Evolutionary conservation across 306 rosid species (phyloP), one percentile per base, ranked within the genome.

Genomic region (Vigna hirtella): DNA sequence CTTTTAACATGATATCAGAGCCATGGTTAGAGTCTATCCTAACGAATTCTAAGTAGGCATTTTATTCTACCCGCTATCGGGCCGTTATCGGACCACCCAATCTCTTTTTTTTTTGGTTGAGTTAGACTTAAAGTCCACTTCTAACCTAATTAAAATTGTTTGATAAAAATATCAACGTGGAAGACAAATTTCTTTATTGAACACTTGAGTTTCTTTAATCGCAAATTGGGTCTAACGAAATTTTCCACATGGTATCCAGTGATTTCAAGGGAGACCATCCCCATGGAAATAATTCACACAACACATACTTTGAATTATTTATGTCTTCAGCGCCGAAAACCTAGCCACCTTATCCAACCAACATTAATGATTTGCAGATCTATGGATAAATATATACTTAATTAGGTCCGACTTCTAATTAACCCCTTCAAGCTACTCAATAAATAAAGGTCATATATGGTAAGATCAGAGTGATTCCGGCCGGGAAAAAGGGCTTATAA

Each of bases 241-340:
- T 48, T 48, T 48, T 48, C 22, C 56, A 51, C 15, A 16, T 51
- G 56, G 56, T 18, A 51, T 2, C 56, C 6, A 4, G 56, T 6
- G 9, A n/a, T 51, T 18, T 18, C 28, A 53, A 53, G 5, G 59
- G 13, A 53, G 59, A 53, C 59, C 5, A 3, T 18, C 5, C 30
- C 1, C 61, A 18, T 55, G 84, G 82, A 75, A 83, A 83, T 77
- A 85, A 69, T 73, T 76, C 49, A 79, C 53, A 62, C 26, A 17
- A 79, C 53, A 52, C 71, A 63, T 72, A 7, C 10, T 65, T 58
- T 42, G 26, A 56, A 66, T 72, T 83, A 83, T 79, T 76, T 71
- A 61, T 79, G 51, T 76, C 66, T 3, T 26, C 17, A 30, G 53
- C 80, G 70, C 83, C 75, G 82, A 77, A 70, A 79, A 79, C 74